phyloP scores from a whole-genome alignment of 768 basidiomycete genomes.

The Dioszegia aurantiaca region DNA sequence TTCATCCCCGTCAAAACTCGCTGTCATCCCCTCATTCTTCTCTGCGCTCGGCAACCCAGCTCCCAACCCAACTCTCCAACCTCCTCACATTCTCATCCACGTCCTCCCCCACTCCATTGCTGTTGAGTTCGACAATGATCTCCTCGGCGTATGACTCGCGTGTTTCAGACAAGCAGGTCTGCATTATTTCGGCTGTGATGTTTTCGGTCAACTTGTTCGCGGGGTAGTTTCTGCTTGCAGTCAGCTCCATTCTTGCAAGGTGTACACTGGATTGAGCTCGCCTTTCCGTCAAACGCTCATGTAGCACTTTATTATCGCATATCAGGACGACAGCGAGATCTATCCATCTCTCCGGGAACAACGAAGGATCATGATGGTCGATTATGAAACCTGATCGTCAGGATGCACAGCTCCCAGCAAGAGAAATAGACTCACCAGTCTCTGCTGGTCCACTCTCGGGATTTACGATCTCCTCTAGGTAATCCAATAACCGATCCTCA shows the following conservation, averaged over 20 bases:
- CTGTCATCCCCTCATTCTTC: neutral
- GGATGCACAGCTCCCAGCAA: neutral
- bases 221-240: constrained; percentile 74
- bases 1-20: too few species aligned
- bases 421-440: constrained; percentile 27
- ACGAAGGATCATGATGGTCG: constrained; percentile 50
- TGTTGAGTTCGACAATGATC: constrained; percentile 79
- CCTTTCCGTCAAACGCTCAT: constrained; percentile 89
- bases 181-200: constrained; percentile 97
- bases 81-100: constrained; percentile 81
- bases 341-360: constrained; percentile 93
- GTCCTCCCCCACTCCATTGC: constrained; percentile 61
- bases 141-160: constrained; percentile 76
- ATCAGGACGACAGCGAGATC: constrained; percentile 90
- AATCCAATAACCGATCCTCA: constrained; percentile 78
- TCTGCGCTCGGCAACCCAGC: constrained; percentile 59
- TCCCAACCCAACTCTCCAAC: constrained; percentile 80
- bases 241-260: too few species aligned
- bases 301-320: constrained; percentile 80
- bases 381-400: constrained; percentile 47
- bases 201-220: constrained; percentile 97
- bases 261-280: constrained; percentile 50
- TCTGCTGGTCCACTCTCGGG: constrained; percentile 25
- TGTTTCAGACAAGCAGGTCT: constrained; percentile 84
- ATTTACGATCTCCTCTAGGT: constrained; percentile 37